phyloP scores from a whole-genome alignment of 2,329 filamentous ascomycete genomes.

The Plectosphaerella plurivora region DNA sequence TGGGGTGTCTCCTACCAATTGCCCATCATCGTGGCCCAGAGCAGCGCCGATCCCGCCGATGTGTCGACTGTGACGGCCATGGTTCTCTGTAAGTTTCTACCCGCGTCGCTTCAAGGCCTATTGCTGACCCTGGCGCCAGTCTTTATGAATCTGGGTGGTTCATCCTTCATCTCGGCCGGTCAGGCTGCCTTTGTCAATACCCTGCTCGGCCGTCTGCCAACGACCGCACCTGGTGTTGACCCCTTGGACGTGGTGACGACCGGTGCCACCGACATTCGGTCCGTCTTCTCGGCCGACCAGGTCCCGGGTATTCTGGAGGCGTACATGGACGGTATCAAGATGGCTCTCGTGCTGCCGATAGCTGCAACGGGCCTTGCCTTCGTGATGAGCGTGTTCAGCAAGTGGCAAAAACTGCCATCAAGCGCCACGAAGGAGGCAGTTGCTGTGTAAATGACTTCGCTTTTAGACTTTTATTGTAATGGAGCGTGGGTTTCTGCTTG shows the following conservation, averaged over 20 bases:
- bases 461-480: background rate
- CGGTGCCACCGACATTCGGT: constrained; percentile 47
- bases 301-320: constrained; percentile 47
- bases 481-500: no score
- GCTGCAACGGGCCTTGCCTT: constrained; percentile 30
- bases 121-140: constrained; percentile 14
- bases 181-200: constrained; percentile 33
- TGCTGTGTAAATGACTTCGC: background rate
- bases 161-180: constrained; percentile 37
- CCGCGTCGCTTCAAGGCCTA: background rate
- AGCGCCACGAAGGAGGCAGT: background rate
- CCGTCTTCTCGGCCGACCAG: constrained; percentile 37
- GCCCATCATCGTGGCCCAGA: constrained; percentile 38
- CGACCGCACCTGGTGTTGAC: constrained; percentile 5
- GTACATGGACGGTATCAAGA: constrained; percentile 59
- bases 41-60: constrained; percentile 18
- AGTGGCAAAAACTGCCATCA: constrained; percentile 18
- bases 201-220: constrained; percentile 23
- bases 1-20: constrained; percentile 34
- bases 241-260: constrained; percentile 22
- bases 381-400: constrained; percentile 18
- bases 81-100: constrained; percentile 17
- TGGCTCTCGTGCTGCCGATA: constrained; percentile 48
- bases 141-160: constrained; percentile 38
- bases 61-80: constrained; percentile 19